A percentile compares a stretch with the other conserved stretches of the same genome.
These are phyloP conservation scores for Aspergillus novoparasiticus DNA, from an alignment of 2,329 filamentous ascomycete species.

Conservation along the genomic window DNA sequence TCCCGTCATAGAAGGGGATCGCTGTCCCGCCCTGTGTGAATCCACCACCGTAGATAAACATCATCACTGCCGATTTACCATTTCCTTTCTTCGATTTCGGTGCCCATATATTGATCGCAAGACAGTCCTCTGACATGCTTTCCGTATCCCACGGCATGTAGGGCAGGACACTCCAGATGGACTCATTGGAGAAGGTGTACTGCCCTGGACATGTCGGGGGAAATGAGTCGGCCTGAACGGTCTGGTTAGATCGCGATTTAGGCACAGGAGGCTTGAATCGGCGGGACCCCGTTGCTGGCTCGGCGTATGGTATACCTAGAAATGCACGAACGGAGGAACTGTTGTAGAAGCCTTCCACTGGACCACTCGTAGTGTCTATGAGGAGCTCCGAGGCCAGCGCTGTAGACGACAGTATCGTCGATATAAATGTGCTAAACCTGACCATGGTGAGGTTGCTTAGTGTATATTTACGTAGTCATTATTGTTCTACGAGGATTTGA, in stretches of 20 bases:
- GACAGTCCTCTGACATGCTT: slow-evolving; percentile 22
- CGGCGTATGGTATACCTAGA: slow-evolving; percentile 50
- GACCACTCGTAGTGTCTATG: slow-evolving; percentile 20
- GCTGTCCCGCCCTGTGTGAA: slow-evolving; percentile 17
- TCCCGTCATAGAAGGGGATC: slow-evolving; percentile 16
- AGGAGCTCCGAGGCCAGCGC: neutral
- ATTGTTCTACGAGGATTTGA: neutral
- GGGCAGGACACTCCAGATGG: slow-evolving; percentile 20
- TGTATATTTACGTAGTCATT: neutral
- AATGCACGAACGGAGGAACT: slow-evolving; percentile 33
- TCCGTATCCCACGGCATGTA: slow-evolving; percentile 16
- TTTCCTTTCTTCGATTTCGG: slow-evolving; percentile 9
- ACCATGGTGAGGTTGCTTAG: neutral
- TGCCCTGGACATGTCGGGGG: slow-evolving; percentile 15
- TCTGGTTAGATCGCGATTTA: slow-evolving; percentile 28
- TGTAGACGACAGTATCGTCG: neutral
- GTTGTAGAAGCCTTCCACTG: slow-evolving; percentile 21
- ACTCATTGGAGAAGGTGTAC: slow-evolving; percentile 12
- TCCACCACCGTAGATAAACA: slow-evolving; percentile 23
- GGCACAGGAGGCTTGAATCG: slow-evolving; percentile 43
- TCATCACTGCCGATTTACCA: slow-evolving; percentile 16
- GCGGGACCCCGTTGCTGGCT: slow-evolving; percentile 45
- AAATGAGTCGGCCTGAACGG: slow-evolving; percentile 26
- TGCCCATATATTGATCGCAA: slow-evolving; percentile 23
- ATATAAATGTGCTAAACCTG: neutral